Conservation (phyloP, 2,329 filamentous ascomycete species). For the Claviceps purpurea region DNA sequence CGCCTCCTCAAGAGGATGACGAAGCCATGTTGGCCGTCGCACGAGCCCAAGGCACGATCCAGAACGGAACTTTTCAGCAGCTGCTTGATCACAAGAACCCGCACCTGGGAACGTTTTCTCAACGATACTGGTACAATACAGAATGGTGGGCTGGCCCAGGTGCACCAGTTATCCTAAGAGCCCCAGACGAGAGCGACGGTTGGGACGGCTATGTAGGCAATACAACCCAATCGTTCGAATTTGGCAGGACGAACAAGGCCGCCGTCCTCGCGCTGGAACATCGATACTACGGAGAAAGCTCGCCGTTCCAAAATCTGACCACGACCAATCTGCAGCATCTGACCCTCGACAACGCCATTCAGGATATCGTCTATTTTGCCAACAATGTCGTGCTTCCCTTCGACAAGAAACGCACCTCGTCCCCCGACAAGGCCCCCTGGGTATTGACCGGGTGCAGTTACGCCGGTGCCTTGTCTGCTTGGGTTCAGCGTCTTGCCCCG, state of each 20-base stretch:
- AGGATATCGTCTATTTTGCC: conserved; percentile 66
- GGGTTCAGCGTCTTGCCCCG: conserved; percentile 58
- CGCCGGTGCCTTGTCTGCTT: conserved; percentile 60
- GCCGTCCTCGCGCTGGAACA: conserved; percentile 69
- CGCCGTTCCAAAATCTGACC: conserved; percentile 48
- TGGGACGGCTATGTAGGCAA: conserved; percentile 51
- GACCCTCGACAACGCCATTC: conserved; percentile 63
- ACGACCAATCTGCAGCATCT: conserved; percentile 60
- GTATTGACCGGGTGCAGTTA: conserved; percentile 71
- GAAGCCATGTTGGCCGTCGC: background rate
- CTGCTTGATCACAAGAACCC: conserved; percentile 45
- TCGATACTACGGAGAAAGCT: conserved; percentile 66
- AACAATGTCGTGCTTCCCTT: conserved; percentile 55
- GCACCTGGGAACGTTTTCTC: conserved; percentile 43
- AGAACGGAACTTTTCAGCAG: conserved; percentile 30
- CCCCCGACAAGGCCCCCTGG: conserved; percentile 52
- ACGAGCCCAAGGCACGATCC: background rate
- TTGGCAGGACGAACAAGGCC: conserved; percentile 53
- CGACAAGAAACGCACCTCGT: conserved; percentile 48
- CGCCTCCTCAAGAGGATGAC: too few species aligned
- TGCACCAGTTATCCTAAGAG: conserved; percentile 60
- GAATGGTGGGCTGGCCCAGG: conserved; percentile 60
- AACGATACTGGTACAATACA: conserved; percentile 71
- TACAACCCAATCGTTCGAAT: conserved; percentile 51
- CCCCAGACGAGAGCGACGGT: conserved; percentile 50